Evolutionary conservation across 768 basidiomycete genomes (phyloP).

Genomic region (Panus rudis): DNA sequence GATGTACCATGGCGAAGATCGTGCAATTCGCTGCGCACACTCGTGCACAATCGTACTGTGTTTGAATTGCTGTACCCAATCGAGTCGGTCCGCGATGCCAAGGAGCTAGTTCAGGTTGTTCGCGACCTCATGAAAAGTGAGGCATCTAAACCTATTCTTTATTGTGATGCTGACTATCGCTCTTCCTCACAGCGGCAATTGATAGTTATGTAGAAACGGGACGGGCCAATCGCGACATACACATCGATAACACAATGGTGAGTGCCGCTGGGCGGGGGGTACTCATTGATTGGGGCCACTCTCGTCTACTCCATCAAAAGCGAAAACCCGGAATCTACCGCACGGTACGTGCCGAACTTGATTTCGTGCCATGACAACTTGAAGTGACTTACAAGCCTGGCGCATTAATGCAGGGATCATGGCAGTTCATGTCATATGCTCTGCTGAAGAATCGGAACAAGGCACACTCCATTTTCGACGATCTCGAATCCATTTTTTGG

Average conservation of each 20-base stretch:
- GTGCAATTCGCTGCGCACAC: too few relatives aligned
- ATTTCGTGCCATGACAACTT: too few relatives aligned
- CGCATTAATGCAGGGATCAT: constrained; percentile 8
- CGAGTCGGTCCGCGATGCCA: not conserved
- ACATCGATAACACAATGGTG: constrained; percentile 6
- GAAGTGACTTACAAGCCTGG: not conserved
- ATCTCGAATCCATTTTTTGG: constrained; percentile 9
- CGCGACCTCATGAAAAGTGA: not conserved
- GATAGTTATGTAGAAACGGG: not conserved
- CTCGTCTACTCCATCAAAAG: not conserved
- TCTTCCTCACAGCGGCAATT: not conserved
- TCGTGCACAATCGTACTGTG: constrained; percentile 3
- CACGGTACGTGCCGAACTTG: not conserved
- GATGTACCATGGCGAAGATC: too few relatives aligned
- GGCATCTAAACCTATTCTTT: too few relatives aligned
- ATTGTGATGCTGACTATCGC: not conserved
- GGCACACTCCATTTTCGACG: constrained; percentile 6
- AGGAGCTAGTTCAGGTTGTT: not conserved
- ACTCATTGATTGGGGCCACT: constrained; percentile 8
- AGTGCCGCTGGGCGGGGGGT: not conserved
- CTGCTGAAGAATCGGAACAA: constrained; percentile 4
- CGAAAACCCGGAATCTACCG: not conserved
- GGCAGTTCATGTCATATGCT: constrained; percentile 10
- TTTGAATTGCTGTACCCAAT: constrained; percentile 2
- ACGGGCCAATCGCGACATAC: constrained; percentile 5